Evolutionary conservation across 768 basidiomycete genomes (phyloP).

Genomic region (Phlebiopsis gigantea): DNA sequence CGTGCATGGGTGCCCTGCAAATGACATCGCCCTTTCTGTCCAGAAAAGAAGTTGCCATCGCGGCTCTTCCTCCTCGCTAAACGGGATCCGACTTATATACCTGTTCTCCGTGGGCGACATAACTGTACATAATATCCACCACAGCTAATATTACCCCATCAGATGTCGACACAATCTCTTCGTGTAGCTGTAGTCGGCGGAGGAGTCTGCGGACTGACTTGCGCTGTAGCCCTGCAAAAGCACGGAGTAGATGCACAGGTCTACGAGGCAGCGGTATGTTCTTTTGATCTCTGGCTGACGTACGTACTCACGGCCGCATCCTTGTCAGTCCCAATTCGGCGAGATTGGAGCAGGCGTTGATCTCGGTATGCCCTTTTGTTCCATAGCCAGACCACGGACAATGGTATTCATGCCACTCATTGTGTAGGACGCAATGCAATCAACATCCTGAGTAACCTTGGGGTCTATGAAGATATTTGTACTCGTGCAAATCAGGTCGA

Average conservation of each 20-base stretch:
- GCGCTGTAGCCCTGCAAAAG: background rate
- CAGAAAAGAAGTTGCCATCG: no score
- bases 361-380: background rate
- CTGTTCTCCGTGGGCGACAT: no score
- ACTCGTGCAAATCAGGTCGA: background rate
- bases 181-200: conserved; percentile 7
- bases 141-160: no score
- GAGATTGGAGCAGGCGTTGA: conserved; percentile 11
- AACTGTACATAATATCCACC: no score
- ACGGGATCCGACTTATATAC: no score
- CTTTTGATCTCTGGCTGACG: background rate
- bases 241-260: conserved; percentile 6
- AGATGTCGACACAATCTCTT: no score
- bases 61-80: no score
- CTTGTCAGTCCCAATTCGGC: conserved; percentile 6
- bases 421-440: conserved; percentile 2
- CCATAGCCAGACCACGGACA: no score
- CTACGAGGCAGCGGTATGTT: conserved; percentile 7
- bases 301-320: background rate
- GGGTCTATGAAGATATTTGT: conserved; percentile 1
- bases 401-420: background rate
- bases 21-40: no score
- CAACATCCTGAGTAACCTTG: background rate
- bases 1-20: no score
- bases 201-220: conserved; percentile 4